phyloP scores from a whole-genome alignment of 495 filamentous ascomycete species.

The Neurospora sp. region DNA sequence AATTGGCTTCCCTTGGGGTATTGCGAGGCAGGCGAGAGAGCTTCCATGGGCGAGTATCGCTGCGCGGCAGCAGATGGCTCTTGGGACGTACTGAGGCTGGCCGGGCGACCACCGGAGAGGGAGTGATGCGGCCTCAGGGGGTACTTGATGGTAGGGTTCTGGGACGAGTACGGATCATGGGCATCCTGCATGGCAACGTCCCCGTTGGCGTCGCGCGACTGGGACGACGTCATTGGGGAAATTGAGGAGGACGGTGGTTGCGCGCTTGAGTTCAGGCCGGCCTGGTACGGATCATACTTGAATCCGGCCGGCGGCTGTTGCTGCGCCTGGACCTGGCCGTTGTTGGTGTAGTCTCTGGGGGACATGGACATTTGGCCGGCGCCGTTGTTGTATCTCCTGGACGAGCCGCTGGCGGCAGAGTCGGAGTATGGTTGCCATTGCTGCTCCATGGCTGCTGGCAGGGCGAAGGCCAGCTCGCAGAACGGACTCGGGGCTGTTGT shows the following conservation, averaged over 20 bases:
- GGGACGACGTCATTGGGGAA: slow-evolving; percentile 57
- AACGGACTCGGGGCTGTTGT: slow-evolving; percentile 1
- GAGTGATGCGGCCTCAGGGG: slow-evolving; percentile 58
- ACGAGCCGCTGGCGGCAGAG: slow-evolving; percentile 29
- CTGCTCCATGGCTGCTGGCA: slow-evolving; percentile 39
- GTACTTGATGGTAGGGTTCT: slow-evolving; percentile 51
- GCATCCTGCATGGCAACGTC: slow-evolving; percentile 92
- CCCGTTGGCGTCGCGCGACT: slow-evolving; percentile 61
- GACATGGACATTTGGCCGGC: slow-evolving; percentile 33
- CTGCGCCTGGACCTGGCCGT: slow-evolving; percentile 18
- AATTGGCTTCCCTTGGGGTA: slow-evolving; percentile 39
- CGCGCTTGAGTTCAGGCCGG: slow-evolving; percentile 35
- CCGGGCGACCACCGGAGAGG: slow-evolving; percentile 35
- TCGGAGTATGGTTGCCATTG: slow-evolving; percentile 46
- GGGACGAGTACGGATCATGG: slow-evolving; percentile 65
- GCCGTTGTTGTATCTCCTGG: slow-evolving; percentile 40
- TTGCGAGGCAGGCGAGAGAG: slow-evolving; percentile 47
- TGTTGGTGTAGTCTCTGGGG: slow-evolving; percentile 31
- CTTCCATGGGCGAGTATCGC: slow-evolving; percentile 92
- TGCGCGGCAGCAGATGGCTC: slow-evolving; percentile 78
- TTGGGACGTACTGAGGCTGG: slow-evolving; percentile 49
- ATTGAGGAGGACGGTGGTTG: slow-evolving; percentile 47
- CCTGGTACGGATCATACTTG: slow-evolving; percentile 66
- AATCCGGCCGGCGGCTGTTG: slow-evolving; percentile 55
- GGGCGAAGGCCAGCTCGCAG: slow-evolving; percentile 3